Percentiles rank a stretch among this genome's conserved stretches.
phyloP scores from a whole-genome alignment of 2,329 filamentous ascomycete genomes.

The Fusarium austroafricanum region DNA sequence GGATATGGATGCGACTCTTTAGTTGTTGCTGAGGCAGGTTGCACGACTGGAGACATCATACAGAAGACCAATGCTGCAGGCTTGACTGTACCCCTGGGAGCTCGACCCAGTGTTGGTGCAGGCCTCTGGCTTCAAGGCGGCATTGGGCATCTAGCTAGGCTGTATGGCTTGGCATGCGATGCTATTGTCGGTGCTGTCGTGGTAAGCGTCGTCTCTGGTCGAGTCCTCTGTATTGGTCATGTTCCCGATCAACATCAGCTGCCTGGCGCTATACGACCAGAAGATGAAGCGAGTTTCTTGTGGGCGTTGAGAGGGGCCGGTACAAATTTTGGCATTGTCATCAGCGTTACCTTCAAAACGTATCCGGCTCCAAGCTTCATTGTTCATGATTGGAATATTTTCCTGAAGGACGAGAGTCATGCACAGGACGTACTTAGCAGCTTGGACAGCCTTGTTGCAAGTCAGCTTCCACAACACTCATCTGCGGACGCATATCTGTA shows the following conservation, averaged over 20 bases:
- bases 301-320: constrained; percentile 71
- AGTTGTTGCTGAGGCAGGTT: constrained; percentile 66
- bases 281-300: constrained; percentile 63
- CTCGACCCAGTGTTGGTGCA: constrained; percentile 71
- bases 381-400: constrained; percentile 56
- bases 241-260: constrained; percentile 62
- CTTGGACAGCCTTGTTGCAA: constrained; percentile 55
- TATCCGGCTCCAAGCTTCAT: constrained; percentile 56
- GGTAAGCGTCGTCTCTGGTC: constrained; percentile 61
- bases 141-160: constrained; percentile 68
- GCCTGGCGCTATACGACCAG: constrained; percentile 52
- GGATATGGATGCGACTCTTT: constrained; percentile 45
- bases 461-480: constrained; percentile 53
- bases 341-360: constrained; percentile 64
- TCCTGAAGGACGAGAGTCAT: constrained; percentile 44
- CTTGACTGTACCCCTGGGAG: constrained; percentile 68
- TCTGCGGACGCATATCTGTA: constrained; percentile 70
- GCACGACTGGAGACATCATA: constrained; percentile 66
- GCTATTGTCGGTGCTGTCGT: constrained; percentile 69
- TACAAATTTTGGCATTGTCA: constrained; percentile 68
- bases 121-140: constrained; percentile 74
- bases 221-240: constrained; percentile 62
- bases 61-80: constrained; percentile 57
- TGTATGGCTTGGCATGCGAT: constrained; percentile 69
- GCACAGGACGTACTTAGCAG: constrained; percentile 52